Percentiles rank a stretch among this genome's conserved stretches.
Conservation (phyloP, 352 stramenopile genomes). For the Globisporangium yorkense region DNA sequence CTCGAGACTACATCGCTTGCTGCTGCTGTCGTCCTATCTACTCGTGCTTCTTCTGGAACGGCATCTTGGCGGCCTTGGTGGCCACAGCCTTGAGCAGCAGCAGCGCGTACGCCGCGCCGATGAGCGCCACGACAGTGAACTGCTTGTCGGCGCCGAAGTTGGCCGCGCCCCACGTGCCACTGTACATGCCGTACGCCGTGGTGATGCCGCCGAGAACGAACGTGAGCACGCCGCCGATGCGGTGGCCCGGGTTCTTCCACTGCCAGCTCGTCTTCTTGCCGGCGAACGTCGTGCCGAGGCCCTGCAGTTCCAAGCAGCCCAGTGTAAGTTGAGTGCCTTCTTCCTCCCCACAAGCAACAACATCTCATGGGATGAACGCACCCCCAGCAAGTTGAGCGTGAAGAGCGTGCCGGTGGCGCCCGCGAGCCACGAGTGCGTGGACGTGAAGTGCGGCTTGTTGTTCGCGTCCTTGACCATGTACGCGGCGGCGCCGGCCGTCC, state of each 20-base stretch:
- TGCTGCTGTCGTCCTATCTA: background rate
- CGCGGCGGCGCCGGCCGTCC: conserved; percentile 26
- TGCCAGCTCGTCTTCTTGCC: conserved; percentile 63
- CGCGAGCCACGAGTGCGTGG: conserved; percentile 68
- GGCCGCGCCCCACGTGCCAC: conserved; percentile 36
- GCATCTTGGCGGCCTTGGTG: conserved; percentile 10
- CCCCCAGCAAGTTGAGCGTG: conserved; percentile 53
- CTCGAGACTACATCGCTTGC: background rate
- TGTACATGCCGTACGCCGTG: conserved; percentile 49
- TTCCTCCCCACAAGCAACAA: background rate
- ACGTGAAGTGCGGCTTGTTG: conserved; percentile 61
- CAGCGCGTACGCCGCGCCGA: conserved; percentile 32
- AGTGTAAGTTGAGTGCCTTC: background rate
- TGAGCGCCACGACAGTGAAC: conserved; percentile 32
- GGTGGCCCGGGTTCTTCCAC: conserved; percentile 65
- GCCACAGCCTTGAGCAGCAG: conserved; percentile 38
- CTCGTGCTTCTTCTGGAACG: conserved; percentile 3
- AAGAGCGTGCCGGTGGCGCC: conserved; percentile 32
- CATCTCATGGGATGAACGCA: conserved; percentile 9
- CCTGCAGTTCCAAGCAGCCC: conserved; percentile 14
- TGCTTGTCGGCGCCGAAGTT: conserved; percentile 45
- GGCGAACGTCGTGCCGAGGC: conserved; percentile 42
- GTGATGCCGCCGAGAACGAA: conserved; percentile 39
- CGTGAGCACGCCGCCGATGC: conserved; percentile 43
- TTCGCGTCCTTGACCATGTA: conserved; percentile 57